phyloP scores from a whole-genome alignment of 306 rosid genomes.

The Vigna unguiculata region DNA sequence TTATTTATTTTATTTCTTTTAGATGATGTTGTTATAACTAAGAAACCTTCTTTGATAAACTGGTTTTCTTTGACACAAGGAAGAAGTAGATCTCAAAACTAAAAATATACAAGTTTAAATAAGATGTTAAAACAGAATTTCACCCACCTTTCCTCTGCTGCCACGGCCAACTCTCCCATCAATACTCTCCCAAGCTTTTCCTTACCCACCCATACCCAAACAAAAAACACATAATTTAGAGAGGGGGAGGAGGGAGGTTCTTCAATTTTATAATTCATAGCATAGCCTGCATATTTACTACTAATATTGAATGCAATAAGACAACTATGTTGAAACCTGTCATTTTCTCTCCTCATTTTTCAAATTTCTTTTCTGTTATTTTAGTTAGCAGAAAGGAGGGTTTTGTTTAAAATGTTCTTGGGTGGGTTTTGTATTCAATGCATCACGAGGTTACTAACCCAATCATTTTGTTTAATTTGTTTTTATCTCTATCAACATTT shows the following conservation, averaged over 20 bases:
- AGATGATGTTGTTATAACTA: constrained; percentile 6
- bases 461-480: not conserved
- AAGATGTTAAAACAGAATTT: not conserved
- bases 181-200: constrained; percentile 3
- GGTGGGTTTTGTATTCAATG: constrained; percentile 28
- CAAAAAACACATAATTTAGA: not conserved
- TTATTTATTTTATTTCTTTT: not conserved
- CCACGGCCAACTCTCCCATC: not conserved
- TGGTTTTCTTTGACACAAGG: not conserved
- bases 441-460: constrained; percentile 7
- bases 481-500: constrained; percentile 1
- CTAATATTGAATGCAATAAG: constrained; percentile 16
- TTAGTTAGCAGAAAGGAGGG: constrained; percentile 12
- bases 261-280: not conserved
- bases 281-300: not conserved
- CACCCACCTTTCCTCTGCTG: not conserved
- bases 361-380: constrained; percentile 10
- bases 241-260: not conserved
- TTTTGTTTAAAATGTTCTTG: constrained; percentile 7
- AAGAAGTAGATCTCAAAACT: not conserved
- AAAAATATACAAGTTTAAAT: not conserved
- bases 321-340: not conserved
- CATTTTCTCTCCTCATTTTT: constrained; percentile 9
- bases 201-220: not conserved
- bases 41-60: constrained; percentile 9